These are phyloP conservation scores for Rhizopogon roseolus DNA, from an alignment of 768 basidiomycete genomes.

Conservation along the genomic window DNA sequence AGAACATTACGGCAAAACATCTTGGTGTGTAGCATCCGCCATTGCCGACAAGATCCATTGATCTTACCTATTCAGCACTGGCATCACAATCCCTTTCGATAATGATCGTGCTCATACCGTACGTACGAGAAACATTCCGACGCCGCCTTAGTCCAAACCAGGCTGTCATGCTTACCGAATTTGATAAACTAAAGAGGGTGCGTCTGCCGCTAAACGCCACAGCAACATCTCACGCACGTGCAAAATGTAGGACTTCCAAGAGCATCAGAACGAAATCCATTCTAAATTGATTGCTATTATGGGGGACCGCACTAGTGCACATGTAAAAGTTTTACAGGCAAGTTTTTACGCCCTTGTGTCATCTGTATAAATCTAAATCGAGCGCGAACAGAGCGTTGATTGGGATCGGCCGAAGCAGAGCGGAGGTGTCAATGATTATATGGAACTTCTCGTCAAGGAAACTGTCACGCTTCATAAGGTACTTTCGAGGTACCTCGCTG, in stretches of 20 bases:
- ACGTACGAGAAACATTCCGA: conserved; percentile 91
- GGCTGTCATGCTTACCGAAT: conserved; percentile 95
- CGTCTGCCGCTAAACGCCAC: conserved; percentile 22
- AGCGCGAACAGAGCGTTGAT: conserved; percentile 54
- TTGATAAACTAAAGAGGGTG: conserved; percentile 96
- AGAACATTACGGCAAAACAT: conserved; percentile 98
- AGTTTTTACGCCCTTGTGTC: conserved; percentile 15
- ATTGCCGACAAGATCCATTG: conserved; percentile 6
- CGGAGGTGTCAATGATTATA: conserved; percentile 79
- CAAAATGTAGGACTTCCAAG: conserved; percentile 81
- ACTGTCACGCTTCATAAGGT: conserved; percentile 95
- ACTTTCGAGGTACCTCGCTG: conserved; percentile 81
- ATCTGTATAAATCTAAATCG: conserved; percentile 1
- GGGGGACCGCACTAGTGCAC: conserved; percentile 87
- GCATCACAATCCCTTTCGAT: conserved; percentile 96
- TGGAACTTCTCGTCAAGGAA: conserved; percentile 91
- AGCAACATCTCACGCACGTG: neutral
- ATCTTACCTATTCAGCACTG: conserved; percentile 52
- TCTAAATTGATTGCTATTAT: conserved; percentile 97
- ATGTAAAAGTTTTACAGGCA: conserved; percentile 81
- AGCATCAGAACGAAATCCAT: conserved; percentile 99
- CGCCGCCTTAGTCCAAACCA: conserved; percentile 92
- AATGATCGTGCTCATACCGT: conserved; percentile 90
- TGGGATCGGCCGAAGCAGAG: conserved; percentile 66
- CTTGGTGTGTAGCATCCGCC: conserved; percentile 52